These are phyloP conservation scores for Candida adriatica DNA, from an alignment of 805 yeast genomes.

Conservation along the genomic window DNA sequence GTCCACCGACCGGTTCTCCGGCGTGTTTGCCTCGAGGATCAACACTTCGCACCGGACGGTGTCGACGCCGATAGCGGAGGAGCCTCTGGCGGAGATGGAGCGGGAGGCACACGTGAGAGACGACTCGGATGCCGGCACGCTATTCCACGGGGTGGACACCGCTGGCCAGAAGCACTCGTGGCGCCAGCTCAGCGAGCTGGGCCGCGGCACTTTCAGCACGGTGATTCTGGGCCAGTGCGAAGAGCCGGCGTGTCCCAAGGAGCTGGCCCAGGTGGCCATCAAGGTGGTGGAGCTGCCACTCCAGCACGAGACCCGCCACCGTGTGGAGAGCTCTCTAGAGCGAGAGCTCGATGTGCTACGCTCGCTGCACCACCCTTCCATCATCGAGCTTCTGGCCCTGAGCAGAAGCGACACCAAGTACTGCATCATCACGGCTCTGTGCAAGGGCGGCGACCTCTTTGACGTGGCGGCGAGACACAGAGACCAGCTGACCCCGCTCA, in stretches of 20 bases:
- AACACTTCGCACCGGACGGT: conserved; percentile 14
- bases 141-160: conserved; percentile 15
- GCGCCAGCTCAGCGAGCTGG: conserved; percentile 39
- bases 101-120: not conserved
- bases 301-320: conserved; percentile 35
- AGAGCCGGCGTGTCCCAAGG: conserved; percentile 12
- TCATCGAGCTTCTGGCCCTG: conserved; percentile 53
- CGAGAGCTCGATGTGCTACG: conserved; percentile 69
- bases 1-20: conserved; percentile 7
- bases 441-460: conserved; percentile 81
- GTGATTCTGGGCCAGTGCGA: conserved; percentile 43
- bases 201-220: conserved; percentile 63
- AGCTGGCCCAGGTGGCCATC: conserved; percentile 49
- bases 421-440: conserved; percentile 63
- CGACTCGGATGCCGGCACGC: not conserved
- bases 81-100: conserved; percentile 11
- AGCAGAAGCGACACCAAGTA: conserved; percentile 24
- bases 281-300: conserved; percentile 48
- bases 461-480: conserved; percentile 45
- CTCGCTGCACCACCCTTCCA: conserved; percentile 57
- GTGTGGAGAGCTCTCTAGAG: conserved; percentile 55
- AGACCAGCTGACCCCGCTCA: conserved; percentile 36
- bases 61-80: conserved; percentile 11
- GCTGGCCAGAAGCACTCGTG: conserved; percentile 17
- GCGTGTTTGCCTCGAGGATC: conserved; percentile 1